Evolutionary conservation across 371 early-diverging fungal species (phyloP), one percentile per base, ranked within the genome.

Genomic region (Mortierella sp.): DNA sequence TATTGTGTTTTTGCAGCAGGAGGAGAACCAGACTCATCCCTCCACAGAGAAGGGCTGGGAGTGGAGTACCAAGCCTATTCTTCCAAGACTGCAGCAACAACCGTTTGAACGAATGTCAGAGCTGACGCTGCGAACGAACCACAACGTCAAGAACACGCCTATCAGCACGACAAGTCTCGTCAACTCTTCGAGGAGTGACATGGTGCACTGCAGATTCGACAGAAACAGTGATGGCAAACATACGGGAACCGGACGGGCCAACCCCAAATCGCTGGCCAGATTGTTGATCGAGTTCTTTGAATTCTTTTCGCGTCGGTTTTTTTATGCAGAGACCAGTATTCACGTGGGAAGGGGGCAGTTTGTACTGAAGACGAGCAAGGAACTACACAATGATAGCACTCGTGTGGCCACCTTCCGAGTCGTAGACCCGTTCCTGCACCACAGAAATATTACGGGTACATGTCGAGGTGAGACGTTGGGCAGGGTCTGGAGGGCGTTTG

Each of bases 211-310:
- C 5, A 56, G 64, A 5, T 71, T 47, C 41, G 72, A 71, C 19
- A 46, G 50, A 17, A 71, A 71, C 42, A 56, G 27, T 24, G 65
- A 64, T 19, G 72, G 61, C 4, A 50, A 47, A 3, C 72, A 64
- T 24, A 65, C 72, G 19, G 57, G 57, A 2, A n/a, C 50, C 0
- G 73, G 73, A 2, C 61, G 26, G 8, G 60, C n/a, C 19, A 73
- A 73, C 47, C 42, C 50, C 17, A 66, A 62, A 34, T 59, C 67
- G 4, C 43, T 73, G 1, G 58, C 59, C 0, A 46, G 67, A n/a
- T 32, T 73, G 27, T 6, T 73, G 41, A 61, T 73, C 14, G 73
- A 62, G 43, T 73, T 73, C 17, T 73, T 73, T 24, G 73, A 73
- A 34, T 73, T 55, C 26, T 73, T 60, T 39, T 59, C 73, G 8